phyloP scores from a whole-genome alignment of 306 rosid species.

The Quercus variabilis region DNA sequence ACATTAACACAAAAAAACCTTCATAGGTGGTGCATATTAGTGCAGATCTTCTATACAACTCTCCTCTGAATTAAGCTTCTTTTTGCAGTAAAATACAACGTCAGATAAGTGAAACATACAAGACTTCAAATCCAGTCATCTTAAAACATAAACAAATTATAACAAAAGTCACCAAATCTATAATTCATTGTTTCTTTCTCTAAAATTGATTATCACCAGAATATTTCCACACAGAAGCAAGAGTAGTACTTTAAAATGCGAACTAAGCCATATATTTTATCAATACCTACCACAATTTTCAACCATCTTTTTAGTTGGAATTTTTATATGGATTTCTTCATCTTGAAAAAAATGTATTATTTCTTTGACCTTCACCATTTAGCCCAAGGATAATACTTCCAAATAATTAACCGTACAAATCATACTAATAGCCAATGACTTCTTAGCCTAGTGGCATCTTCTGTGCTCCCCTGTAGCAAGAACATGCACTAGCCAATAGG shows the following conservation, averaged over 20 bases:
- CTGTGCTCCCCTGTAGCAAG: background rate
- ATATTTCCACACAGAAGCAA: background rate
- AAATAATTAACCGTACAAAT: background rate
- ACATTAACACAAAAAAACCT: background rate
- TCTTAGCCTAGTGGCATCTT: background rate
- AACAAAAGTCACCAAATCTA: too few relatives aligned
- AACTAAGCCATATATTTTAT: too few relatives aligned
- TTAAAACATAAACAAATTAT: too few relatives aligned
- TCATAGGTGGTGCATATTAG: too few relatives aligned
- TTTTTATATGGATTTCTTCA: background rate
- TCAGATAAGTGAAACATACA: too few relatives aligned
- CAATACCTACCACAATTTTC: background rate
- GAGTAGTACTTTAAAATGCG: background rate
- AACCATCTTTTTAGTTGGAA: background rate
- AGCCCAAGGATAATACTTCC: background rate
- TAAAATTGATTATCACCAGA: background rate
- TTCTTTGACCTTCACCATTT: background rate
- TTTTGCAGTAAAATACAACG: too few relatives aligned
- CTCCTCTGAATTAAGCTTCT: too few relatives aligned
- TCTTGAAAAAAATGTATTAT: background rate
- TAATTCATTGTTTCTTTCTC: too few relatives aligned
- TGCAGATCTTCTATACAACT: too few relatives aligned
- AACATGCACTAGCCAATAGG: too few relatives aligned
- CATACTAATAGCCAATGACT: background rate
- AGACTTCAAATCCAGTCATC: too few relatives aligned